phyloP scores from a whole-genome alignment of 441 rosid species.

The Populus hybrid region DNA sequence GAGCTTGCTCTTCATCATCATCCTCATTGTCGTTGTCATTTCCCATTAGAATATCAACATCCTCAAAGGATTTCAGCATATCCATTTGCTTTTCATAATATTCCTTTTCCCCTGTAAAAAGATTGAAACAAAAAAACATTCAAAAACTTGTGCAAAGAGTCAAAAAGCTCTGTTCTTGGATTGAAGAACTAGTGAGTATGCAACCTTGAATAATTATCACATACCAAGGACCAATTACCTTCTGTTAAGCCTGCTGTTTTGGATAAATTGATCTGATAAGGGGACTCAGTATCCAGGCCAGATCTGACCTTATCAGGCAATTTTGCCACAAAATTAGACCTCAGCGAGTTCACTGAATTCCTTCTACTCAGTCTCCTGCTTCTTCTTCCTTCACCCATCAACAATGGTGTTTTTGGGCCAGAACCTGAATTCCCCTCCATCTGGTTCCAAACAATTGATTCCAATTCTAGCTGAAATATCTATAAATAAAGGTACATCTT shows the following conservation, averaged over 20 bases:
- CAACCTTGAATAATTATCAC: neutral
- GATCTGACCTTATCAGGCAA: conserved; percentile 64
- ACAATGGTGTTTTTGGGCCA: conserved; percentile 24
- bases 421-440: conserved; percentile 22
- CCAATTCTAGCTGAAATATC: neutral
- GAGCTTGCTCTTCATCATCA: conserved; percentile 35
- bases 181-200: neutral
- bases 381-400: conserved; percentile 15
- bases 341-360: conserved; percentile 37
- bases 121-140: neutral
- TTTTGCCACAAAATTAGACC: conserved; percentile 45
- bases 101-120: conserved; percentile 58
- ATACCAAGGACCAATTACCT: conserved; percentile 34
- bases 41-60: conserved; percentile 49
- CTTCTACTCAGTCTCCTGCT: conserved; percentile 25
- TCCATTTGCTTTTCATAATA: conserved; percentile 70
- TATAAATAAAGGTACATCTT: neutral
- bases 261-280: conserved; percentile 42
- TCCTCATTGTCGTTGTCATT: conserved; percentile 32
- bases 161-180: neutral
- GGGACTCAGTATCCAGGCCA: conserved; percentile 46
- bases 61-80: conserved; percentile 74
- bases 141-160: neutral
- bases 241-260: conserved; percentile 36
- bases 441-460: neutral